A percentile compares a stretch with the other conserved stretches of the same genome.
phyloP scores from a whole-genome alignment of 2,329 filamentous ascomycete genomes.

The Apiospora sp. region DNA sequence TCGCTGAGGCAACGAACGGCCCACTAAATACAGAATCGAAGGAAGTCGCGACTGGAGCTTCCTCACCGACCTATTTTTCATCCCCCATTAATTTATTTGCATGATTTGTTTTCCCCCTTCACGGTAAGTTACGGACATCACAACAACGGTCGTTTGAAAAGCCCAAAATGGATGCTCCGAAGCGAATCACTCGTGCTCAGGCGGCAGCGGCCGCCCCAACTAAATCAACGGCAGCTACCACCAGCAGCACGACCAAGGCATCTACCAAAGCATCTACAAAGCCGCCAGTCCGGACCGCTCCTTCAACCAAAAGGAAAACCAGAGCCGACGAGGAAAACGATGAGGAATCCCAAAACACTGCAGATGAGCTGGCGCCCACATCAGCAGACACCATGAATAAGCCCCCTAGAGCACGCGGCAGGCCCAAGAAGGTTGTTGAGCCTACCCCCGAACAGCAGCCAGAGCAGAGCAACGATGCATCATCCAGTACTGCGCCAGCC shows the following conservation, averaged over 20 bases:
- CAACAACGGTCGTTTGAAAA: slow-evolving; percentile 24
- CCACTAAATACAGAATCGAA: too few relatives aligned
- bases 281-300: too few relatives aligned
- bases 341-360: slow-evolving; percentile 47
- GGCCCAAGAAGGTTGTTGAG: slow-evolving; percentile 52
- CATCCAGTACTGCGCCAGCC: slow-evolving; percentile 35
- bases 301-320: slow-evolving; percentile 59
- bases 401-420: slow-evolving; percentile 52
- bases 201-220: slow-evolving; percentile 43
- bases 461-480: slow-evolving; percentile 39
- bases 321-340: slow-evolving; percentile 63
- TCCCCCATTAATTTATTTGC: too few relatives aligned
- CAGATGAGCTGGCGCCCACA: slow-evolving; percentile 37
- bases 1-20: too few relatives aligned
- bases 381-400: slow-evolving; percentile 41
- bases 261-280: slow-evolving; percentile 40
- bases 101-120: too few relatives aligned
- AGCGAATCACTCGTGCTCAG: slow-evolving; percentile 64
- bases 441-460: slow-evolving; percentile 37
- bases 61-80: too few relatives aligned
- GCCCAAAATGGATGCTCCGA: slow-evolving; percentile 60
- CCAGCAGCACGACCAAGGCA: slow-evolving; percentile 44
- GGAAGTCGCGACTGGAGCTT: too few relatives aligned
- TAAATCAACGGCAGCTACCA: too few relatives aligned
- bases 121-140: neutral